Percentiles rank a stretch among this genome's conserved stretches.
These are phyloP conservation scores for Brassica balearica DNA, from an alignment of 441 rosid genomes.

Conservation along the genomic window DNA sequence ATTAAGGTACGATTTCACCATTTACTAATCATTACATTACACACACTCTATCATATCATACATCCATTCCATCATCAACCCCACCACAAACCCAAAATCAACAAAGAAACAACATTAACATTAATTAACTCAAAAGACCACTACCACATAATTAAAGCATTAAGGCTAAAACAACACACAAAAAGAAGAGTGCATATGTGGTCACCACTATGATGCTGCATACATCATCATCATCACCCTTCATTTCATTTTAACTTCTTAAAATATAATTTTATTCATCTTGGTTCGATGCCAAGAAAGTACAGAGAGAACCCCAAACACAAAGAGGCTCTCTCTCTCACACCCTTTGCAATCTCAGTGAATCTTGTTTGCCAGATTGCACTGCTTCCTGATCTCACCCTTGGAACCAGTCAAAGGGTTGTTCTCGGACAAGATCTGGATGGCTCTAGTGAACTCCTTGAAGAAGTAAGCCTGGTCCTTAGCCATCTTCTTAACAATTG, in stretches of 20 bases:
- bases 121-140: slow-evolving; percentile 38
- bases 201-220: slow-evolving; percentile 42
- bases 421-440: slow-evolving; percentile 85
- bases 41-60: slow-evolving; percentile 40
- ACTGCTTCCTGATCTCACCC: slow-evolving; percentile 95
- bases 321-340: slow-evolving; percentile 38
- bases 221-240: slow-evolving; percentile 37
- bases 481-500: slow-evolving; percentile 95
- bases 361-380: slow-evolving; percentile 86
- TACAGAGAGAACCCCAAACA: slow-evolving; percentile 41
- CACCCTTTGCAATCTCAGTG: slow-evolving; percentile 51
- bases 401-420: slow-evolving; percentile 86
- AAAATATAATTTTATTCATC: slow-evolving; percentile 31
- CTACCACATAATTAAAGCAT: slow-evolving; percentile 35
- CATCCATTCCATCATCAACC: slow-evolving; percentile 27
- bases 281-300: slow-evolving; percentile 38
- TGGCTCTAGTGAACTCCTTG: slow-evolving; percentile 89
- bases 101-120: slow-evolving; percentile 34
- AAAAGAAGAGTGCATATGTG: slow-evolving; percentile 29
- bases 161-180: slow-evolving; percentile 34
- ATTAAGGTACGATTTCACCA: slow-evolving; percentile 1
- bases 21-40: slow-evolving; percentile 14
- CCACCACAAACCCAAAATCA: slow-evolving; percentile 30
- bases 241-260: slow-evolving; percentile 31
- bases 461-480: slow-evolving; percentile 90